A percentile compares a stretch with the other conserved stretches of the same genome.
Conservation (phyloP, 345 rosid species). For the Psidium guajava region DNA sequence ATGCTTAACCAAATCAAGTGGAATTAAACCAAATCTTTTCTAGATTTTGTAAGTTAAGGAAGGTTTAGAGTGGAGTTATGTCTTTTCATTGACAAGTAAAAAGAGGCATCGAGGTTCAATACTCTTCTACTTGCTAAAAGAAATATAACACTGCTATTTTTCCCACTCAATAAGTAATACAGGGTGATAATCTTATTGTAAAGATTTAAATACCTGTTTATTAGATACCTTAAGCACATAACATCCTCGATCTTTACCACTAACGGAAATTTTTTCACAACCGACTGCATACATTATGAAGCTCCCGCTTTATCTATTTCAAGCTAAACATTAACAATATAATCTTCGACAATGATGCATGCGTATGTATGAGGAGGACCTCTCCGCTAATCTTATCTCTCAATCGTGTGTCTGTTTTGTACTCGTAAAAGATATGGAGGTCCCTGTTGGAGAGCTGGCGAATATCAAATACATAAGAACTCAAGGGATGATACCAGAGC, state of each 20-base stretch:
- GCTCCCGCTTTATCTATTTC: background rate
- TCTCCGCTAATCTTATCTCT: background rate
- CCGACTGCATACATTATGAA: background rate
- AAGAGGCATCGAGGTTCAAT: background rate
- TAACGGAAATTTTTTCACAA: background rate
- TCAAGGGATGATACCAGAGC: background rate
- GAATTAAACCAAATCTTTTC: background rate
- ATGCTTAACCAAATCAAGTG: background rate
- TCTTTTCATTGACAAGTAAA: background rate
- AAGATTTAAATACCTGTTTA: background rate
- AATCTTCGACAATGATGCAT: background rate
- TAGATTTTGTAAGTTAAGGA: background rate
- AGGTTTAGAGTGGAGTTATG: background rate
- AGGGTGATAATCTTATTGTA: background rate
- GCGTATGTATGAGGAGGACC: background rate
- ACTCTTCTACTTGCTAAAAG: background rate
- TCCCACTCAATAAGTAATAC: background rate
- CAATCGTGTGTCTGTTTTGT: background rate
- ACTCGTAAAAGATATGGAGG: constrained; percentile 33
- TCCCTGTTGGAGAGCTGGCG: constrained; percentile 45
- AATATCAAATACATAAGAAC: constrained; percentile 9
- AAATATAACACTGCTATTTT: background rate
- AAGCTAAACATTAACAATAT: background rate
- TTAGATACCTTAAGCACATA: background rate
- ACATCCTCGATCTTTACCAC: background rate